A percentile compares a stretch with the other conserved stretches of the same genome.
These are phyloP conservation scores for Cymodocea nodosa DNA, from an alignment of 116 monocot genomes.

Conservation along the genomic window DNA sequence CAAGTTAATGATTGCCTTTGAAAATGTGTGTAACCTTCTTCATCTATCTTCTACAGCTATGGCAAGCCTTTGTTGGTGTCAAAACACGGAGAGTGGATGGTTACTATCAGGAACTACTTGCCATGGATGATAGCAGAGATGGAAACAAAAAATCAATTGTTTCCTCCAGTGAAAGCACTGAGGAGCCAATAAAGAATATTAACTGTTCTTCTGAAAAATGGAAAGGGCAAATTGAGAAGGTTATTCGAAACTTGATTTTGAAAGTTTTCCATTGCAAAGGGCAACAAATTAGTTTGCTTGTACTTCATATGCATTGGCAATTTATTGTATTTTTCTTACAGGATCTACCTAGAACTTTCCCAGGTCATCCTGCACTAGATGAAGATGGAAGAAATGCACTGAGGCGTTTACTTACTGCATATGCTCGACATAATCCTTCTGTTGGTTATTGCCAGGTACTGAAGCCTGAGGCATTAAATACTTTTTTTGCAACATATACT, in stretches of 20 bases:
- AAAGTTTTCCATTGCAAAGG: neutral
- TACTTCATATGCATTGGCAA: neutral
- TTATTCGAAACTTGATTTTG: conserved; percentile 6
- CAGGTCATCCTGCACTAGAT: conserved; percentile 90
- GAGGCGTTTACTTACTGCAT: conserved; percentile 87
- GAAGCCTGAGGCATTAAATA: neutral
- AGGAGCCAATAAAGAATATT: conserved; percentile 13
- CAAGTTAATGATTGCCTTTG: neutral
- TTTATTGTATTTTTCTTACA: conserved; percentile 17
- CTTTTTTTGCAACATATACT: neutral
- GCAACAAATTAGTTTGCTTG: neutral
- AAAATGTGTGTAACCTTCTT: neutral
- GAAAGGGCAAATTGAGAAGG: conserved; percentile 98
- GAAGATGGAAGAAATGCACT: conserved; percentile 89
- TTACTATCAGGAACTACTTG: conserved; percentile 59
- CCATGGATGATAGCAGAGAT: conserved; percentile 8
- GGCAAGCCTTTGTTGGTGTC: conserved; percentile 93
- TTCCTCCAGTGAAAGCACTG: conserved; percentile 13
- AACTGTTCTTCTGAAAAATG: conserved; percentile 50
- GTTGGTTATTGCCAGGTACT: conserved; percentile 96
- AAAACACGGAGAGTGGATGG: conserved; percentile 42
- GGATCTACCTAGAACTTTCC: conserved; percentile 98
- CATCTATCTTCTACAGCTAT: conserved; percentile 36
- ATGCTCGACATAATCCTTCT: conserved; percentile 93
- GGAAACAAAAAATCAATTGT: conserved; percentile 14